Evolutionary conservation across 805 yeast species (phyloP), one percentile per base, ranked within the genome.

Genomic region (Kurtzmaniella fragi): DNA sequence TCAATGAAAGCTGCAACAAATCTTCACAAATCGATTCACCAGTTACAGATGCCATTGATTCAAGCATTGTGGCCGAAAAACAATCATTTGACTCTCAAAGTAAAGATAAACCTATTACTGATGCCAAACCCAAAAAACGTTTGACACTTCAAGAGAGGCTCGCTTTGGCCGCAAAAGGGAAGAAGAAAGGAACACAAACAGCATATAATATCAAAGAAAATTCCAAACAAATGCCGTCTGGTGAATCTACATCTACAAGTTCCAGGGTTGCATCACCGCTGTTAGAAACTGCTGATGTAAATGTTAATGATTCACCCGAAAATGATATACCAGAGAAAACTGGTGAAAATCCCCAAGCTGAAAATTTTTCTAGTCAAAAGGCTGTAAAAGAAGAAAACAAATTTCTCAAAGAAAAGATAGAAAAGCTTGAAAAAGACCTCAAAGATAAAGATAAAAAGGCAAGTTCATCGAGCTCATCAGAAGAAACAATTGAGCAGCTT

Each of bases 111-210:
- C 8, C 25, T 5, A 5, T 8, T 20, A 20, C 25, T 5, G 25
- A 20, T 5, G 5, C 25, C 25, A 20, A 20, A 8, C 25, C 70
- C 25, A 71, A 69, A 47, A 83, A 82, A 56, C 70, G 90, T 45
- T 62, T 86, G 14, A 80, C 95, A 0, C 67, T 91, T 48, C 95
- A 87, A 52, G 96, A 90, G 52, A 70, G 97, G 44, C 68, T 90
- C 38, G 95, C 93, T 1, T 60, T 80, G 44, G 96, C 96, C 1
- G 88, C 95, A 5, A 71, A 75, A 42, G 67, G 67, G 11, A 67
- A 67, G 26, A 59, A 56, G 38, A 64, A 59, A 33, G 50, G 45
- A 35, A 40, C 46, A 25, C 20, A 35, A 33, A 4, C 35, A n/a
- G 35, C 33, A 13, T 17, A 20, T 39, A 28, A 13, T 28, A 26